Percentiles rank a stretch among this genome's conserved stretches.
These are phyloP conservation scores for Rhizoclosmatium sp. DNA, from an alignment of 192 early-diverging fungal genomes.

Conservation along the genomic window DNA sequence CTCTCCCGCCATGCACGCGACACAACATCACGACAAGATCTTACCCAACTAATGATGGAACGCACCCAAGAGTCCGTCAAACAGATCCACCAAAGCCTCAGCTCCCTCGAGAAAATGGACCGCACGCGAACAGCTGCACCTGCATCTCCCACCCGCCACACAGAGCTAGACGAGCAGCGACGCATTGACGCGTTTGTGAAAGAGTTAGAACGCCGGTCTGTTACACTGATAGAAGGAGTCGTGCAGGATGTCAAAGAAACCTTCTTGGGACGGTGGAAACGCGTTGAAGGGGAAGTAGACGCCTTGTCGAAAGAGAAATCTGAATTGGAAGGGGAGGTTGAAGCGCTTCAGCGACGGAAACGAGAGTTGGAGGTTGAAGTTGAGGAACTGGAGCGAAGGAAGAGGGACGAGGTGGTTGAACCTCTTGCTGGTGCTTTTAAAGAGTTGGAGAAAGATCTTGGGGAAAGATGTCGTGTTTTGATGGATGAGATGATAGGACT, in stretches of 20 bases:
- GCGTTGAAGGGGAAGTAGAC: conserved; percentile 11
- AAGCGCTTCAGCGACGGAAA: not conserved
- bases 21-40: conserved; percentile 24
- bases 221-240: not conserved
- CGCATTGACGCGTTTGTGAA: conserved; percentile 1
- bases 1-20: conserved; percentile 13
- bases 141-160: not conserved
- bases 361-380: conserved; percentile 11
- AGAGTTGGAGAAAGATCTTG: conserved; percentile 22
- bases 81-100: conserved; percentile 27
- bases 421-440: conserved; percentile 6
- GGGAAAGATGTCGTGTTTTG: not conserved
- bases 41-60: conserved; percentile 38
- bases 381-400: not conserved
- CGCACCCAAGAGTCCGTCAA: conserved; percentile 35
- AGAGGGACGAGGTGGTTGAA: not conserved
- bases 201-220: conserved; percentile 3
- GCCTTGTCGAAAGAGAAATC: conserved; percentile 15
- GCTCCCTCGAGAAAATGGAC: conserved; percentile 33
- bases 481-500: not conserved
- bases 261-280: not conserved
- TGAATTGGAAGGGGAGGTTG: conserved; percentile 3
- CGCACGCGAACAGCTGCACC: not conserved
- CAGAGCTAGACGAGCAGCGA: not conserved
- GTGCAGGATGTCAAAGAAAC: conserved; percentile 31